These are phyloP conservation scores for Pseudogymnoascus sp. DNA, from an alignment of 2,329 filamentous ascomycete species.

Conservation along the genomic window DNA sequence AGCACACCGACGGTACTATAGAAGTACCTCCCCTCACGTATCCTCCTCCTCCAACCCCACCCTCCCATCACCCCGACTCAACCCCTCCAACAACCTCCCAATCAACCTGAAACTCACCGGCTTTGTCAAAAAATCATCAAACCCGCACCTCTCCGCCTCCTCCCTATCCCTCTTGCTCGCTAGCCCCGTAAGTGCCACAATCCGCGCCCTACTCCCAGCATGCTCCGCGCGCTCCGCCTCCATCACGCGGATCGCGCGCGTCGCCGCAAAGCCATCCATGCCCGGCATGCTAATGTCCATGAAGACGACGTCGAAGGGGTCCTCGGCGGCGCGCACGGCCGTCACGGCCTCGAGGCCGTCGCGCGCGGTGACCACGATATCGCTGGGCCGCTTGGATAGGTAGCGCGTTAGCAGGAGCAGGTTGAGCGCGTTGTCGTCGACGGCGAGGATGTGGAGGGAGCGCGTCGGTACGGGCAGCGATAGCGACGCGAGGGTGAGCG, in stretches of 20 bases:
- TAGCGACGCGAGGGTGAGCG: conserved; percentile 1
- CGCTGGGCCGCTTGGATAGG: conserved; percentile 32
- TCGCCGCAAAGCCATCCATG: conserved; percentile 44
- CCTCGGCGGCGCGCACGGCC: conserved; percentile 26
- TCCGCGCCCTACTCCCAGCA: conserved; percentile 14
- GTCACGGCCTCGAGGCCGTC: conserved; percentile 42
- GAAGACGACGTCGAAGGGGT: conserved; percentile 36
- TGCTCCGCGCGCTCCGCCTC: conserved; percentile 29
- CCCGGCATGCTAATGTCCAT: conserved; percentile 51
- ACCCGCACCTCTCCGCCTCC: conserved; percentile 43
- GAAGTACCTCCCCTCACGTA: not conserved
- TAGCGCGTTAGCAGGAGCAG: conserved; percentile 31
- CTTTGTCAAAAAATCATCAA: conserved; percentile 49
- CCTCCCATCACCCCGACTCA: not conserved
- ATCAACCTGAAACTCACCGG: conserved; percentile 31
- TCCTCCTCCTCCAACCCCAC: not conserved
- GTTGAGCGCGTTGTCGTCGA: conserved; percentile 36
- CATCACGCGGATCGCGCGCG: conserved; percentile 39
- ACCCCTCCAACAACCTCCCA: conserved; percentile 3
- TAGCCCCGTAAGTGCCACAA: conserved; percentile 46
- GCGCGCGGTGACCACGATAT: conserved; percentile 32
- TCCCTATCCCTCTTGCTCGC: conserved; percentile 40
- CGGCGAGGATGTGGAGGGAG: conserved; percentile 26
- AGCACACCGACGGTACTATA: not conserved
- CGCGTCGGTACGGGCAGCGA: not conserved